Evolutionary conservation across 495 filamentous ascomycete genomes (phyloP).

Genomic region (Thermothielavioides terrestris): DNA sequence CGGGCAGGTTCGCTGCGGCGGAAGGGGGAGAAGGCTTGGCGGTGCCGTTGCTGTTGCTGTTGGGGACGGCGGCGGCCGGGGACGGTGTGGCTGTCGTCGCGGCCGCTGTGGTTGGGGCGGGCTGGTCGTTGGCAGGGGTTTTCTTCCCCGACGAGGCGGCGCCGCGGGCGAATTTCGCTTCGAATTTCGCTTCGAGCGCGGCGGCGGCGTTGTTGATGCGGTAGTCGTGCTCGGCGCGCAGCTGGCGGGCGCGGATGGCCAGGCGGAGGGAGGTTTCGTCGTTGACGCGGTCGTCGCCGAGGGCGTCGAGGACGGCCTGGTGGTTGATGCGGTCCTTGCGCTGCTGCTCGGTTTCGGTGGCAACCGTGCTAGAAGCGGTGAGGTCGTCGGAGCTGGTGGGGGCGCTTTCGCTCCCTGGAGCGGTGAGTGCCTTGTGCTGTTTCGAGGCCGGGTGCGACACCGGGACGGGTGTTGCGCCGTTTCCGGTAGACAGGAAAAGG

Average conservation of each 20-base stretch:
- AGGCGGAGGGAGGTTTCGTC: conserved; percentile 55
- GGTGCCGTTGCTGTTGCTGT: neutral
- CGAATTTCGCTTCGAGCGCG: conserved; percentile 9
- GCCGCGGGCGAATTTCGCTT: too few species aligned
- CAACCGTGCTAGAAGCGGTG: neutral
- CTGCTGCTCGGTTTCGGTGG: conserved; percentile 28
- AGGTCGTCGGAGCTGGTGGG: neutral
- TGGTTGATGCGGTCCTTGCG: conserved; percentile 49
- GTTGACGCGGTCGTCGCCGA: conserved; percentile 55
- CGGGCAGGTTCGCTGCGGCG: neutral
- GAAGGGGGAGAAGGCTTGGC: neutral
- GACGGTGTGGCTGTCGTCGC: neutral
- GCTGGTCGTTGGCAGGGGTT: too few species aligned
- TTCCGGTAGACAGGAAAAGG: conserved; percentile 15
- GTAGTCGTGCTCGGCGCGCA: conserved; percentile 44
- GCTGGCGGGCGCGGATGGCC: conserved; percentile 51
- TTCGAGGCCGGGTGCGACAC: neutral
- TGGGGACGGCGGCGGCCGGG: too few species aligned
- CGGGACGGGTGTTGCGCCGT: conserved; percentile 7
- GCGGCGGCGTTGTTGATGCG: conserved; percentile 25
- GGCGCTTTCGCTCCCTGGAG: neutral
- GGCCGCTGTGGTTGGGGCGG: neutral
- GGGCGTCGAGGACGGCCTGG: conserved; percentile 55
- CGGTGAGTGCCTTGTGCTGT: conserved; percentile 1
- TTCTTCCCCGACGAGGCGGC: too few species aligned